A percentile compares a stretch with the other conserved stretches of the same genome.
Conservation (phyloP, 768 basidiomycete genomes). For the Mycena floridula region DNA sequence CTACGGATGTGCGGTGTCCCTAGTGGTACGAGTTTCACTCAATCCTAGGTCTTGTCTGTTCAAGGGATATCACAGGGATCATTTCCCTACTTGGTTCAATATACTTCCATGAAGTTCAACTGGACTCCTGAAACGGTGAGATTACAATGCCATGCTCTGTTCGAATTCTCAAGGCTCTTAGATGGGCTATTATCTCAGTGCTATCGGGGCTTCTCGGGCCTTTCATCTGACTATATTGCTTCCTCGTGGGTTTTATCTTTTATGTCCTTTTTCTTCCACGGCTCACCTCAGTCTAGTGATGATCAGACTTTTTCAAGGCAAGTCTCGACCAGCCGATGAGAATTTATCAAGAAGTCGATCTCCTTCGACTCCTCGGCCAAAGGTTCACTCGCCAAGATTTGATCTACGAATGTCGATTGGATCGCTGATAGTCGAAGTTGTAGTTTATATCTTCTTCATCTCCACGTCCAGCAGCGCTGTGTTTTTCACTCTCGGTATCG, state of each 20-base stretch:
- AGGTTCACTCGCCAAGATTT: conserved; percentile 29
- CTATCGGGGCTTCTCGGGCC: conserved; percentile 48
- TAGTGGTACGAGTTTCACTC: conserved; percentile 32
- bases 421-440: conserved; percentile 53
- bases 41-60: not conserved
- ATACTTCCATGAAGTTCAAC: conserved; percentile 50
- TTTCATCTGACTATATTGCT: conserved; percentile 48
- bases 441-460: conserved; percentile 45
- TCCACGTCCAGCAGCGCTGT: conserved; percentile 35
- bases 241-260: conserved; percentile 51
- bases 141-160: not conserved
- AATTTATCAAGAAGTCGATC: too few relatives aligned
- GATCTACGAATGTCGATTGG: conserved; percentile 65
- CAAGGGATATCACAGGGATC: conserved; percentile 38
- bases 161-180: conserved; percentile 18
- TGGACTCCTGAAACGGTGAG: conserved; percentile 65
- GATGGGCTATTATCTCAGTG: conserved; percentile 71
- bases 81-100: conserved; percentile 56
- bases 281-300: too few relatives aligned
- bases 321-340: too few relatives aligned
- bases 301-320: too few relatives aligned
- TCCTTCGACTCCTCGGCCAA: too few relatives aligned
- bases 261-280: too few relatives aligned
- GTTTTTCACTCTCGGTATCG: conserved; percentile 45
- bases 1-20: conserved; percentile 40